phyloP scores from a whole-genome alignment of 2,329 filamentous ascomycete genomes.

The Diaporthe sp. region DNA sequence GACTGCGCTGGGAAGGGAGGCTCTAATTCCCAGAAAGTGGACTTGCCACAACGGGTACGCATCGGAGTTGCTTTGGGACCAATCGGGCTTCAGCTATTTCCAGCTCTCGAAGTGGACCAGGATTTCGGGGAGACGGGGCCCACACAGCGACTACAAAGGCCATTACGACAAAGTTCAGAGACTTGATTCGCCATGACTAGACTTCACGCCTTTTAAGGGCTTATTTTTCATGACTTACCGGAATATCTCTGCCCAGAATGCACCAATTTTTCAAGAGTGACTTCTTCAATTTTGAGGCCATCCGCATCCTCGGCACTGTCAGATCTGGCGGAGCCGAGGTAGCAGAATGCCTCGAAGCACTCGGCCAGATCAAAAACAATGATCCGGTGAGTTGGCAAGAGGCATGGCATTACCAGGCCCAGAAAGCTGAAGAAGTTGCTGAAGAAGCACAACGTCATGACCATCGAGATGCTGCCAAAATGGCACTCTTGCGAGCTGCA shows the following conservation, averaged over 20 bases:
- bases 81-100: neutral
- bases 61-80: neutral
- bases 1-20: neutral
- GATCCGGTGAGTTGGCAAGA: slow-evolving; percentile 55
- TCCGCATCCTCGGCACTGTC: slow-evolving; percentile 55
- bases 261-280: neutral
- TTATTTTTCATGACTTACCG: neutral
- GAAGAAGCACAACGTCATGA: slow-evolving; percentile 46
- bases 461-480: neutral
- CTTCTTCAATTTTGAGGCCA: slow-evolving; percentile 59
- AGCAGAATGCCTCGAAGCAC: slow-evolving; percentile 55
- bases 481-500: neutral
- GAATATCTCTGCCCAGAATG: neutral
- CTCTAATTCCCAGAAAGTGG: neutral
- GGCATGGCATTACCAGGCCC: slow-evolving; percentile 49
- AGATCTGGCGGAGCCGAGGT: slow-evolving; percentile 52
- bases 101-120: neutral
- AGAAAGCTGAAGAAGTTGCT: slow-evolving; percentile 50
- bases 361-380: slow-evolving; percentile 50
- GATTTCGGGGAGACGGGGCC: neutral
- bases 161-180: neutral
- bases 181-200: neutral
- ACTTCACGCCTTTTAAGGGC: neutral
- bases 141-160: neutral
- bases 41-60: neutral